Evolutionary conservation across 108 stramenopile species (phyloP).

Genomic region (Skeletonema menzelii): DNA sequence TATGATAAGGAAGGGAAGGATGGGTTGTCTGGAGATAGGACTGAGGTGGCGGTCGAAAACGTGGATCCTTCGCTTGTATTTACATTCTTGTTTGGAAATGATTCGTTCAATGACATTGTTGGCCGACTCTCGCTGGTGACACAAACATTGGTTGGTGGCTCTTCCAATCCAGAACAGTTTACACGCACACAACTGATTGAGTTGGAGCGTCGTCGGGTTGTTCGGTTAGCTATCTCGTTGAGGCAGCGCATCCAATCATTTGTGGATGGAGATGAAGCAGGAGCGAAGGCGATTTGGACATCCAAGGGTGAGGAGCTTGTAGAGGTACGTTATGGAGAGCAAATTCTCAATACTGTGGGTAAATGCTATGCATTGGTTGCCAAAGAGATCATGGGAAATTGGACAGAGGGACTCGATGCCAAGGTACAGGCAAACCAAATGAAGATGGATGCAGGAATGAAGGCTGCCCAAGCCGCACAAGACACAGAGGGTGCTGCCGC

Average conservation of each 20-base stretch:
- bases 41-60: slow-evolving; percentile 12
- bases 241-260: slow-evolving; percentile 10
- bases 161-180: slow-evolving; percentile 9
- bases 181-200: slow-evolving; percentile 15
- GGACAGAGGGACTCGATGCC: slow-evolving; percentile 29
- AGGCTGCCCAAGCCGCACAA: slow-evolving; percentile 13
- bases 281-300: slow-evolving; percentile 21
- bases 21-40: slow-evolving; percentile 40
- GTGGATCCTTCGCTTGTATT: slow-evolving; percentile 42
- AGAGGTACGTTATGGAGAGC: slow-evolving; percentile 41
- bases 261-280: slow-evolving; percentile 26
- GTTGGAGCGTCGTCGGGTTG: slow-evolving; percentile 29
- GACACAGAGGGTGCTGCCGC: background rate
- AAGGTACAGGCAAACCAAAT: slow-evolving; percentile 26
- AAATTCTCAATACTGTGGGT: slow-evolving; percentile 35
- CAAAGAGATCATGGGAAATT: slow-evolving; percentile 27
- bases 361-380: slow-evolving; percentile 29
- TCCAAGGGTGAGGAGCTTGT: slow-evolving; percentile 37
- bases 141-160: slow-evolving; percentile 32
- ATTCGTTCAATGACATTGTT: slow-evolving; percentile 24
- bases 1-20: slow-evolving; percentile 37
- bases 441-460: slow-evolving; percentile 13
- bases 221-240: slow-evolving; percentile 31
- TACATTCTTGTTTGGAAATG: slow-evolving; percentile 40
- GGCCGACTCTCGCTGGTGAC: slow-evolving; percentile 33